Evolutionary conservation across 495 filamentous ascomycete genomes (phyloP), one percentile per base, ranked within the genome.

Genomic region (Massariosphaeria phaeospora): DNA sequence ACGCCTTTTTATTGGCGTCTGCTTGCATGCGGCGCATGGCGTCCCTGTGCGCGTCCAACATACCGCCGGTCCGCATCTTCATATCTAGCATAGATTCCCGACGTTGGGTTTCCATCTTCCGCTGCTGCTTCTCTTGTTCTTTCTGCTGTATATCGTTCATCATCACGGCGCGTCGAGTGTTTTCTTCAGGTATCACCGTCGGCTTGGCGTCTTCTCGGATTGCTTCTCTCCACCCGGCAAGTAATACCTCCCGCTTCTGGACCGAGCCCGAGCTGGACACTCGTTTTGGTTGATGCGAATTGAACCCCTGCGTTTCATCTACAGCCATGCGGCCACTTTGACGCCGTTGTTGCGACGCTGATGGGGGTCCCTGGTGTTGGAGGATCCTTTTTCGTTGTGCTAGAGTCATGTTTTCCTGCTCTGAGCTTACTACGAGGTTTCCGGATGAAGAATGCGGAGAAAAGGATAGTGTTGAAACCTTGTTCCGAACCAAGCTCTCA

Each of bases 11-110:
- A 64, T 83, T 87, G 2, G 84, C 85, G 17, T 73, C 73, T 18
- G 81, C 79, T 71, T 95, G 91, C 84, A 97, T 85, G 67, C 76
- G 80, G 59, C 88, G 74, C 78, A 97, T 77, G 0, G 86, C 89
- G 52, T 91, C 83, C 45, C 84, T 75, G 69, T 97, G 91, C 34
- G 84, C 74, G 36, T 88, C 86, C 30, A 84, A 72, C 76, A 95
- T 82, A 57, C 82, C 80, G 0, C 84, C 81, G 9, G 80, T 81
- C 39, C 88, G 76, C 88, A 94, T 93, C 50, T 81, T 76, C 59
- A 82, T 79, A 45, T 89, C 86, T 53, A 86, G 79, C 43, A 76
- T 73, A 38, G 75, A 75, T 38, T 84, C 76, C 1, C 69, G 53
- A 0, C 57, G 35, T 25, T 59, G 58, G 23, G 33, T 39, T 50